Base-by-base conservation (phyloP, 2,329 filamentous ascomycete genomes). In the Beauveria sp. region DNA sequence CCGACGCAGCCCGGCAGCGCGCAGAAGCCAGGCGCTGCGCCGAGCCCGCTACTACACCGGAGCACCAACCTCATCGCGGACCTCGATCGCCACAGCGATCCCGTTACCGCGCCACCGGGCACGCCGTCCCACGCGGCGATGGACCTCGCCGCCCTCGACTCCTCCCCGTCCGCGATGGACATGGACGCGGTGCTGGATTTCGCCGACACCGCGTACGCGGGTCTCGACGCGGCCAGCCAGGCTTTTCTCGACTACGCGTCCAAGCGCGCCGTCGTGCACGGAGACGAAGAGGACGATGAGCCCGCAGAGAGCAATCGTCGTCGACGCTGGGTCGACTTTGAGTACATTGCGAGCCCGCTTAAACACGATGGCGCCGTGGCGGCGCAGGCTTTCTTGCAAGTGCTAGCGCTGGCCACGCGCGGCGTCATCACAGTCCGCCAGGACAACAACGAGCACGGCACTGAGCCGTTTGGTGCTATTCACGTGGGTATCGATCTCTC, bases 371-470 rank as follows among this genome's bases (percentile, higher is more conserved):
- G 77, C 41, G 76, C 83, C 34, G 85, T 91, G 14, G 89, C 88
- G 9, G 86, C 89, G 2, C 89, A 92, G 70, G 90, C 86, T 0
- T 88, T 91, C 69, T 84, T 89, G 74, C 89, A 94, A 70, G 79
- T 90, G 2, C 80, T 96, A 16, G 79, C 82, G 12, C 79, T 94
- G 48, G 86, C 84, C 6, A 91, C 85, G 2, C 90, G 86, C 72
- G 80, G 80, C 2, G 71, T 82, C 60, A 75, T 93, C 50, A 70
- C 74, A 20, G 84, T 92, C 5, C 73, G 81, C 63, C 91, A 96
- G 72, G 75, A 80, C 3, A 72, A 72, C 30, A 69, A 71, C 26
- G 65, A 67, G 6, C 61, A 72, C 37, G 44, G 50, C 7, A 66
- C 69, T 8, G 58, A 71, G 55, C 72, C 78, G 2, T 83, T 81